A percentile compares a stretch with the other conserved stretches of the same genome.
phyloP scores from a whole-genome alignment of 345 rosid species.

The Lepidium sativum region DNA sequence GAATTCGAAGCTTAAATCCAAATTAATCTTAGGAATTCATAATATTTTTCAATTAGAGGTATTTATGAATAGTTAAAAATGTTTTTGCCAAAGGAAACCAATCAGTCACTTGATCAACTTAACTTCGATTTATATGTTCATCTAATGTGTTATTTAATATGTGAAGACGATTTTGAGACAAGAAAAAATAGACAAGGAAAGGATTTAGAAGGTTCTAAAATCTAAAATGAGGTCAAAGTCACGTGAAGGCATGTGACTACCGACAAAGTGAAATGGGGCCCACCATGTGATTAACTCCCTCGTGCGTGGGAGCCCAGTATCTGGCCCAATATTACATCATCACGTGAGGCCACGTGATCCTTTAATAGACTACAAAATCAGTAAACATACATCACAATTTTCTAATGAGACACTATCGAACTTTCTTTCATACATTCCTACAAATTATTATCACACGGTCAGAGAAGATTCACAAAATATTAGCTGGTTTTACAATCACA shows the following conservation, averaged over 20 bases:
- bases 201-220: too few species aligned
- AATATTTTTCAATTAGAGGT: too few species aligned
- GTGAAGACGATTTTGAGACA: too few species aligned
- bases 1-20: too few species aligned
- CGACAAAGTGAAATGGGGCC: conserved; percentile 9
- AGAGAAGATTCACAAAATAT: neutral
- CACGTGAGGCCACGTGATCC: conserved; percentile 12
- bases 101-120: too few species aligned
- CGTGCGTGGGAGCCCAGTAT: conserved; percentile 18
- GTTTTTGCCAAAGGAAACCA: too few species aligned
- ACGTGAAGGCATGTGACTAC: conserved; percentile 16
- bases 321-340: neutral
- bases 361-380: neutral
- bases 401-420: too few species aligned
- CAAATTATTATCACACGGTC: neutral
- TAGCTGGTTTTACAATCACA: neutral
- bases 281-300: neutral
- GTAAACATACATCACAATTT: neutral
- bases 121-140: too few species aligned
- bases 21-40: too few species aligned
- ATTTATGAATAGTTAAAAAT: too few species aligned
- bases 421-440: neutral
- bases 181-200: too few species aligned
- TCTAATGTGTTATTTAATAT: too few species aligned
- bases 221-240: neutral